phyloP scores from a whole-genome alignment of 140 eudicot genomes.

The Flaveria floridana region DNA sequence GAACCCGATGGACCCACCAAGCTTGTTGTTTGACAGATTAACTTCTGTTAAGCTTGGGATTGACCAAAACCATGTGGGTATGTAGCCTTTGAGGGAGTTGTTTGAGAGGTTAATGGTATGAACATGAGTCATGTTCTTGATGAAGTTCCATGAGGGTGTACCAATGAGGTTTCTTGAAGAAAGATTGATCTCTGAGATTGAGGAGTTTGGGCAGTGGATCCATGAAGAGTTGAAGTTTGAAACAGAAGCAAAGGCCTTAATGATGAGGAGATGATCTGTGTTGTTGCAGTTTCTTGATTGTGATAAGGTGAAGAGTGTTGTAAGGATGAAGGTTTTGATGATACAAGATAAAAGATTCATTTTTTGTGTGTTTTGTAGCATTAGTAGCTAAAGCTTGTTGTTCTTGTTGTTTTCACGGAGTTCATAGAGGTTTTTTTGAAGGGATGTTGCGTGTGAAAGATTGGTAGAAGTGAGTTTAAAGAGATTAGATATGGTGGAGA shows the following conservation, averaged over 20 bases:
- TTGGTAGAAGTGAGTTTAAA: constrained; percentile 23
- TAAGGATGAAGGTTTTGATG: constrained; percentile 24
- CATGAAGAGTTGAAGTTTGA: constrained; percentile 63
- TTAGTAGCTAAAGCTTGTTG: constrained; percentile 4
- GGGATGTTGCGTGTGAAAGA: constrained; percentile 7
- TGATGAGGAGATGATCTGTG: constrained; percentile 45
- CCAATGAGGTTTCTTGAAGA: constrained; percentile 71
- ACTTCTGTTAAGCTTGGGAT: constrained; percentile 43
- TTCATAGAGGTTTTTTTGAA: constrained; percentile 16
- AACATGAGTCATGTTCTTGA: constrained; percentile 52
- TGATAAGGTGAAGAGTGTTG: constrained; percentile 39
- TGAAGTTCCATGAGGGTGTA: constrained; percentile 59
- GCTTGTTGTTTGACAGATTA: constrained; percentile 58
- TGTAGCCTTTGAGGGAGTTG: constrained; percentile 65
- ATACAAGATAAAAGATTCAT: constrained; percentile 32
- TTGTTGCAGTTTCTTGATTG: constrained; percentile 51
- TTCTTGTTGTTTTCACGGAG: constrained; percentile 28
- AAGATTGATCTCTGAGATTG: constrained; percentile 47
- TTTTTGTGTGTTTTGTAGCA: constrained; percentile 15
- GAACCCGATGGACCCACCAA: constrained; percentile 67
- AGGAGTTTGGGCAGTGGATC: constrained; percentile 58
- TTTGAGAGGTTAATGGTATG: constrained; percentile 72
- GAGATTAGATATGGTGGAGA: constrained; percentile 33
- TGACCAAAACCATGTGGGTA: constrained; percentile 59
- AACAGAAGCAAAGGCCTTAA: constrained; percentile 62